These are phyloP conservation scores for Begonia fuchsioides DNA, from an alignment of 306 rosid species.

Conservation along the genomic window DNA sequence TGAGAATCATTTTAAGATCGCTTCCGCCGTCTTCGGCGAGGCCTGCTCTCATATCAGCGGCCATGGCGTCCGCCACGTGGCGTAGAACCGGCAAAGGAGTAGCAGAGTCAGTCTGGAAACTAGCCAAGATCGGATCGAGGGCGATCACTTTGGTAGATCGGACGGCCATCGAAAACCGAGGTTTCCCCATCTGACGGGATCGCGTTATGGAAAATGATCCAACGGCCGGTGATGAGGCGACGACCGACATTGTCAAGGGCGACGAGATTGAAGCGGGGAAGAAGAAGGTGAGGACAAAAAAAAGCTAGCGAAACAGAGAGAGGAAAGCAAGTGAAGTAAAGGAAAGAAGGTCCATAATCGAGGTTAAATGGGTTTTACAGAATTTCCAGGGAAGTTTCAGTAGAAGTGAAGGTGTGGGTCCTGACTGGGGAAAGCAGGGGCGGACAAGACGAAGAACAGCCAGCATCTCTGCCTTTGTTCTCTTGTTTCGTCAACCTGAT, in stretches of 20 bases:
- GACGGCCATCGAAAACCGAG: constrained; percentile 35
- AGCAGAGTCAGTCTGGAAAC: constrained; percentile 44
- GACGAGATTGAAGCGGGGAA: not conserved
- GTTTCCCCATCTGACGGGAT: constrained; percentile 14
- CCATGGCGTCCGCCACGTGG: constrained; percentile 56
- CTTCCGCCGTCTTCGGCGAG: constrained; percentile 39
- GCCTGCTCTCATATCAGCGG: constrained; percentile 59
- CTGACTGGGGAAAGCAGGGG: too few species aligned
- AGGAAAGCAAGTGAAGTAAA: not conserved
- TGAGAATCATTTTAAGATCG: constrained; percentile 80
- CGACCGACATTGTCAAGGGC: constrained; percentile 25
- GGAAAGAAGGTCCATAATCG: not conserved
- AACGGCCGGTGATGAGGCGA: constrained; percentile 19
- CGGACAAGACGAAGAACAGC: too few species aligned
- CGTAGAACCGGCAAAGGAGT: constrained; percentile 65
- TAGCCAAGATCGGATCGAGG: constrained; percentile 28
- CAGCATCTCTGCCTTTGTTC: too few species aligned
- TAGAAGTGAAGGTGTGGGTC: too few species aligned
- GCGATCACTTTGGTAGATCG: constrained; percentile 35
- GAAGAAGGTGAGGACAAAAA: not conserved
- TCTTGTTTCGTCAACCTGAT: too few species aligned
- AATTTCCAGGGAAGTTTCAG: too few species aligned
- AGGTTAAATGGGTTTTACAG: not conserved
- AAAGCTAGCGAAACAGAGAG: not conserved
- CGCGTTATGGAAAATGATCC: constrained; percentile 31